Base-by-base conservation (phyloP, 2,329 filamentous ascomycete species). In the Apiospora rasikravindrae region DNA sequence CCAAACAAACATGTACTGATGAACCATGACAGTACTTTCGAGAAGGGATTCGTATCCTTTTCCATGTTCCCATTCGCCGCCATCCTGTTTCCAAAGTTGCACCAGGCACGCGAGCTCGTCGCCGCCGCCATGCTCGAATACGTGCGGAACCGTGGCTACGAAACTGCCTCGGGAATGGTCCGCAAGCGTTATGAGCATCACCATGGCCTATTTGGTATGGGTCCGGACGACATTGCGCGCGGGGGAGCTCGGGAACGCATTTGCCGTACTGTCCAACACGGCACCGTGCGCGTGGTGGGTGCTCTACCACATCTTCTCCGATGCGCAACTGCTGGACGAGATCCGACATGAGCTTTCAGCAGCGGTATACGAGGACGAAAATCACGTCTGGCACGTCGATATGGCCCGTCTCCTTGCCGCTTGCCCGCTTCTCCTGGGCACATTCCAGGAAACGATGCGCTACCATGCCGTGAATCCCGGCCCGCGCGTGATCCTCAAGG, bases 341-440 rank as follows among this genome's bases (percentile, higher is more conserved):
- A 10, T 79, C 13, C 76, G 76, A 19, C 4, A 33, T 13, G 51
- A 53, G 51, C 51, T 53, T 5, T 14, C 13, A 24, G 51, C 13
- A n/a, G 11, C 24, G 26, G 1, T 76, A 24, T 7, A 74, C 78
- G 47, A 76, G 14, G 51, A 29, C 5, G 24, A 26, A 16, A 7
- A 7, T 49, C 16, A 5, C 44, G 2, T 0, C 22, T 49, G 45
- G 4, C 45, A 49, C 22, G 5, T 49, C 19, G 45, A 49, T 22
- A n/a, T 49, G 19, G 45, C 45, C 22, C 5, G 7, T 8, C 45
- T 49, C 3, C 19, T 73, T 4, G 72, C 7, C 71, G 74, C 7
- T 80, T 80, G 78, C n/a, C 79, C 77, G 0, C 70, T 77, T 1
- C 75, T 81, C 7, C n/a, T 77, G 33, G 78, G 77, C 47, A 79